These are phyloP conservation scores for Colletotrichum navitas DNA, from an alignment of 2,329 filamentous ascomycete genomes.

Conservation along the genomic window DNA sequence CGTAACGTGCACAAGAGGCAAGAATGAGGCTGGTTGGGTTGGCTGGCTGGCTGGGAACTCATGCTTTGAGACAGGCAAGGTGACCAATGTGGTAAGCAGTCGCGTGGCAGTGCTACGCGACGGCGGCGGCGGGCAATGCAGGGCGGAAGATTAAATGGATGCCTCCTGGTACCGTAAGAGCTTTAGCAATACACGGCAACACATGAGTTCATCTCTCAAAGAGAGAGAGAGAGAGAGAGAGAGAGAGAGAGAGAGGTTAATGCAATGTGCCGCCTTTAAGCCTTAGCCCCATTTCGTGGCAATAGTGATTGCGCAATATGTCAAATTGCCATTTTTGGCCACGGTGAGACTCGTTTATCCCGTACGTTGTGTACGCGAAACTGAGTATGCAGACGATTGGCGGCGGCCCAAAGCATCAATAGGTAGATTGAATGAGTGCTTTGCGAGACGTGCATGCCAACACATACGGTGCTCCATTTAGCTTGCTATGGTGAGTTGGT, in stretches of 20 bases:
- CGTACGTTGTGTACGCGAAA: background rate
- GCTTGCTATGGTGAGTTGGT: background rate
- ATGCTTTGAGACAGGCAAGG: constrained; percentile 4
- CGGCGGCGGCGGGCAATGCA: constrained; percentile 7
- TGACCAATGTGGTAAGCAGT: constrained; percentile 34
- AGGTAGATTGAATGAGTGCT: background rate
- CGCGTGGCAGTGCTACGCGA: constrained; percentile 31
- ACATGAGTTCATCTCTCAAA: background rate
- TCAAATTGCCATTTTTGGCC: background rate
- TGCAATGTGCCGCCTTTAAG: background rate
- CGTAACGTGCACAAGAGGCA: background rate
- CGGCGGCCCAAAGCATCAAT: constrained; percentile 8
- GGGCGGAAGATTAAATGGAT: background rate
- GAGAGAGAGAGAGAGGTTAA: background rate
- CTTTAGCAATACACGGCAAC: background rate
- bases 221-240: too few relatives aligned
- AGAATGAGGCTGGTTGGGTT: background rate
- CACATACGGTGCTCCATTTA: background rate
- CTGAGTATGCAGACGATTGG: background rate
- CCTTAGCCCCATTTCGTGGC: background rate
- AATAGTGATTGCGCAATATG: background rate
- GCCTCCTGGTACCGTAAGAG: background rate
- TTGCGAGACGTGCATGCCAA: background rate
- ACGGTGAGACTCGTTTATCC: constrained; percentile 9
- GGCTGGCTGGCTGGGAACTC: background rate